Evolutionary conservation across 345 rosid species (phyloP), one percentile per base, ranked within the genome.

Genomic region (Euphorbia tirucalli): DNA sequence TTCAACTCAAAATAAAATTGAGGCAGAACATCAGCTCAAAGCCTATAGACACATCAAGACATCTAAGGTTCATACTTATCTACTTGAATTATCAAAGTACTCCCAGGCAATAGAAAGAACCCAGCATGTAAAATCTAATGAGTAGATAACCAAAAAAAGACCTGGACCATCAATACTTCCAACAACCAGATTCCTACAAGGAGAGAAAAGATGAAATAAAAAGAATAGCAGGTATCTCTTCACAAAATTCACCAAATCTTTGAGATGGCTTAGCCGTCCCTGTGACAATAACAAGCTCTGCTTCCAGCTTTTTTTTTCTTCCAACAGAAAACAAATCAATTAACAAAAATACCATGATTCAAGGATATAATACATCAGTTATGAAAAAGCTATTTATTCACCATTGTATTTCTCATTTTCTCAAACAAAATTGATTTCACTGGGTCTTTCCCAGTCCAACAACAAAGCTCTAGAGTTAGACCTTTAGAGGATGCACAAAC

Each of bases 291-390:
- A 85, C 95, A 83, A 96, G 91, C 91, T 96, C 99, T 67, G 99
- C 97, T 84, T 96, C 98, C 89, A 96, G 83, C 85, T 96, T 98
- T 90, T 96, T n/a, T 93, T 96, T 90, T 96, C 99, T 93, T 74
- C 66, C 85, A 77, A 76, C 59, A 61, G 61, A 71, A 74, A 24
- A 65, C 24, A 16, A 78, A 4, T 31, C 55, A 24, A 44, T 65
- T 76, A 19, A 73, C 71, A 25, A 41, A 54, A 64, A 25, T 35
- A 39, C 37, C 65, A 67, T 50, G 31, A 57, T 14, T 44, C 64
- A 16, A 54, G 30, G 58, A 37, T 7, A 57, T 21, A 22, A 60
- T 27, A 70, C 30, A 10, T 39, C 52, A 37, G 32, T 27, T 63
- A 54, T 31, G 25, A 21, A 74, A 70, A 43, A 25, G 7, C 24